Evolutionary conservation across 208 protist species (phyloP).

Genomic region (Trypanosoma theileri): DNA sequence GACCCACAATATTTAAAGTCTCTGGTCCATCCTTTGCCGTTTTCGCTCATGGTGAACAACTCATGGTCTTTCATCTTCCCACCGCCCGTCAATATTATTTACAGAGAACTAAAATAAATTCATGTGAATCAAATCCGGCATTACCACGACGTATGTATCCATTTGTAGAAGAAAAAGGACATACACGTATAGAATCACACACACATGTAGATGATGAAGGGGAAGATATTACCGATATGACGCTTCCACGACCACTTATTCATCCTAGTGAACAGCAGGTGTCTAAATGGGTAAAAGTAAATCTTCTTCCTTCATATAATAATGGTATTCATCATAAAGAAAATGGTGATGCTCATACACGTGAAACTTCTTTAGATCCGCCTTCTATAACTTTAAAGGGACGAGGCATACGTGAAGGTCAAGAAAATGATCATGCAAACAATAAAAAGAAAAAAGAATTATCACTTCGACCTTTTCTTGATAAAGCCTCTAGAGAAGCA

Average conservation of each 20-base stretch:
- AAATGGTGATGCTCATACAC: neutral
- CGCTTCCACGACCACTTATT: constrained; percentile 11
- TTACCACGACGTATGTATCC: constrained; percentile 2
- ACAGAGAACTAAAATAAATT: neutral
- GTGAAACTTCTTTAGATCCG: neutral
- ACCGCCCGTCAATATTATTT: constrained; percentile 33
- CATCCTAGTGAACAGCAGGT: constrained; percentile 12
- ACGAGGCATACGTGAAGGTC: neutral
- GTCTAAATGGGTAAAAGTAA: constrained; percentile 31
- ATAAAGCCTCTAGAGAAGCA: constrained; percentile 33
- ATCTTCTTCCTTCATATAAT: constrained; percentile 4
- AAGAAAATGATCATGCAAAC: neutral
- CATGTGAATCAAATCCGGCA: constrained; percentile 2
- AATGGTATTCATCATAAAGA: neutral
- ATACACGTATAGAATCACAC: neutral
- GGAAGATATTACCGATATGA: constrained; percentile 2
- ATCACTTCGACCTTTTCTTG: constrained; percentile 24
- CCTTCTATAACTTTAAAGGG: neutral
- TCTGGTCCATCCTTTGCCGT: constrained; percentile 41
- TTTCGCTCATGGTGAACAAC: constrained; percentile 27
- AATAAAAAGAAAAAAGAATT: constrained; percentile 18
- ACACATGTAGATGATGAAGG: neutral
- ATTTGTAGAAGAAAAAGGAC: constrained; percentile 24
- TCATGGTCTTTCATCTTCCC: constrained; percentile 43
- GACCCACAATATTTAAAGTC: constrained; percentile 2